A percentile compares a stretch with the other conserved stretches of the same genome.
These are phyloP conservation scores for Sugiyamaella smithiae DNA, from an alignment of 805 yeast species.

Conservation along the genomic window DNA sequence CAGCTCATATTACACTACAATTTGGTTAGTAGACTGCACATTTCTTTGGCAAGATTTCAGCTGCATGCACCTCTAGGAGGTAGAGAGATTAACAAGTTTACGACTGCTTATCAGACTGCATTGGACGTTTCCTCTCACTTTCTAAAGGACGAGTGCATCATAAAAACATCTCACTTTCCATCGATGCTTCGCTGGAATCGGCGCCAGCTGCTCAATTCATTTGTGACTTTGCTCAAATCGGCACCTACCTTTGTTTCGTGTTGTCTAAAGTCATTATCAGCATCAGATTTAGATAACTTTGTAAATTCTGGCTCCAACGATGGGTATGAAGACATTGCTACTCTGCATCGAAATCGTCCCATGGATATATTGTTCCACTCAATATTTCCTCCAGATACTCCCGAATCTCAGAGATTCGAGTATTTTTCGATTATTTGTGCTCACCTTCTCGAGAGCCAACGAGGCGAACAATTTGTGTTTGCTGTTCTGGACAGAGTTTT, in stretches of 20 bases:
- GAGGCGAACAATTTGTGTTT: slow-evolving; percentile 21
- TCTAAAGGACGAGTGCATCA: slow-evolving; percentile 12
- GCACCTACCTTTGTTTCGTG: slow-evolving; percentile 36
- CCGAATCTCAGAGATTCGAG: slow-evolving; percentile 23
- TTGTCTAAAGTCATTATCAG: slow-evolving; percentile 26
- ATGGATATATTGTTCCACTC: slow-evolving; percentile 33
- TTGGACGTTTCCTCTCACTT: slow-evolving; percentile 20
- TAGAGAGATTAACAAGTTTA: slow-evolving; percentile 22
- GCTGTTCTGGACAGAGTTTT: slow-evolving; percentile 24
- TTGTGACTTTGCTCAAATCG: slow-evolving; percentile 33
- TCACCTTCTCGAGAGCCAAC: slow-evolving; percentile 20
- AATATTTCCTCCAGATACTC: slow-evolving; percentile 29
- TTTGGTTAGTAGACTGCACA: slow-evolving; percentile 20
- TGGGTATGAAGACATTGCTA: slow-evolving; percentile 24
- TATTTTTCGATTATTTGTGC: slow-evolving; percentile 30
- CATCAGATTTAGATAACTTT: slow-evolving; percentile 23
- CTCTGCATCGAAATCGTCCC: slow-evolving; percentile 27
- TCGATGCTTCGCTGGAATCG: slow-evolving; percentile 26
- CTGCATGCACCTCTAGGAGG: slow-evolving; percentile 12
- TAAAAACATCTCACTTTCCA: slow-evolving; percentile 14
- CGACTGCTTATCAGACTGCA: slow-evolving; percentile 21
- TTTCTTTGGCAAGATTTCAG: slow-evolving; percentile 14
- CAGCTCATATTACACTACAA: slow-evolving; percentile 21
- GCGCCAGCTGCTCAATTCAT: slow-evolving; percentile 32
- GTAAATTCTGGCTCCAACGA: slow-evolving; percentile 17